Conservation (phyloP, 148 eudicot species). For the Rhododendron ferrugineum region DNA sequence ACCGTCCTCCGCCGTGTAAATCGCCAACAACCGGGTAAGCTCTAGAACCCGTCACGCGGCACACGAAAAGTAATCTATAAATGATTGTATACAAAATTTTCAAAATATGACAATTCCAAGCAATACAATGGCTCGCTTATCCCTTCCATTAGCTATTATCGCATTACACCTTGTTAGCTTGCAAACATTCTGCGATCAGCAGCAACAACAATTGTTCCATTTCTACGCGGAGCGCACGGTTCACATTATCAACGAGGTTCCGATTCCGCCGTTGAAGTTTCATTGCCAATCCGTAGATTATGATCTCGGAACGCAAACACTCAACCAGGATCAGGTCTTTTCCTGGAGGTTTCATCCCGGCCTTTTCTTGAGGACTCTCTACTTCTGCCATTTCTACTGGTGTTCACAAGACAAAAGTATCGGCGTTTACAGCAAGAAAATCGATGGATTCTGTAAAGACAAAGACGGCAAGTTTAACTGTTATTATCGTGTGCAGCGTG, state of each 20-base stretch:
- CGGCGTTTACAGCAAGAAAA: background rate
- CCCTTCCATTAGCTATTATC: background rate
- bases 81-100: background rate
- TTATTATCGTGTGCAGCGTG: background rate
- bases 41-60: too few species aligned
- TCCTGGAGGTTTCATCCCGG: background rate
- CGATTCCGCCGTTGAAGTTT: background rate
- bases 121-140: background rate
- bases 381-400: background rate
- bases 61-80: background rate
- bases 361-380: background rate
- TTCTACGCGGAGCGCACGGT: background rate
- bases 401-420: background rate
- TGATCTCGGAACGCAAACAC: background rate
- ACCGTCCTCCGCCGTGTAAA: too few species aligned
- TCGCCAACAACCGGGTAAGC: too few species aligned
- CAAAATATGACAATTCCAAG: background rate
- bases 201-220: background rate
- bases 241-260: background rate
- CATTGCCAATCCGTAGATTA: background rate
- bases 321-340: background rate
- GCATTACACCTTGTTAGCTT: background rate
- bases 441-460: background rate
- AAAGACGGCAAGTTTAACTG: background rate
- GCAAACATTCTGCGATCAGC: background rate